Evolutionary conservation across 2,329 filamentous ascomycete species (phyloP).

Genomic region (Aspergillus fischeri): DNA sequence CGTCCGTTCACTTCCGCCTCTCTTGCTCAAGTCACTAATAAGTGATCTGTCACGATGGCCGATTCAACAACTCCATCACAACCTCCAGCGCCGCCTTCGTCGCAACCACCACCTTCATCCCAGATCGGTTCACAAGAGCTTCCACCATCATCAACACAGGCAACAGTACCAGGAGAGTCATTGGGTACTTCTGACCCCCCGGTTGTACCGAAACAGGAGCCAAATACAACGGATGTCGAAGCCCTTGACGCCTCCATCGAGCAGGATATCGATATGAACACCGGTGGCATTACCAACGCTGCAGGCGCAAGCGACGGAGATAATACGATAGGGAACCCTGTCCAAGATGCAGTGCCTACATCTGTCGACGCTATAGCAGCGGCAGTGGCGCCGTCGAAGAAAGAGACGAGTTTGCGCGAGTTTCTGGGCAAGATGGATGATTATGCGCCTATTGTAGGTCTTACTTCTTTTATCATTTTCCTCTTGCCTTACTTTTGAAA

Average conservation of each 20-base stretch:
- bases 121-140: slow-evolving; percentile 23
- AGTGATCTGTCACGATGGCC: slow-evolving; percentile 28
- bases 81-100: slow-evolving; percentile 12
- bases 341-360: slow-evolving; percentile 11
- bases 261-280: slow-evolving; percentile 35
- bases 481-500: not conserved
- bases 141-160: slow-evolving; percentile 14
- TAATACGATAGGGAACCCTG: slow-evolving; percentile 17
- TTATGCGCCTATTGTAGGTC: slow-evolving; percentile 86
- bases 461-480: not conserved
- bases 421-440: slow-evolving; percentile 97
- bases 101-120: slow-evolving; percentile 19
- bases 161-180: slow-evolving; percentile 6
- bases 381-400: slow-evolving; percentile 63
- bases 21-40: slow-evolving; percentile 16
- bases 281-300: slow-evolving; percentile 15
- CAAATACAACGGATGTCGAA: slow-evolving; percentile 19
- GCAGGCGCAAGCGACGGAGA: slow-evolving; percentile 14
- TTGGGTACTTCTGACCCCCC: slow-evolving; percentile 15
- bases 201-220: slow-evolving; percentile 20
- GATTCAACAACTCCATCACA: slow-evolving; percentile 29
- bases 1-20: slow-evolving; percentile 13
- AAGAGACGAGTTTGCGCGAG: slow-evolving; percentile 87
- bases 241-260: slow-evolving; percentile 34
- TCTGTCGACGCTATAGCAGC: slow-evolving; percentile 46